A percentile compares a stretch with the other conserved stretches of the same genome.
Evolutionary conservation across 2,329 filamentous ascomycete species (phyloP).

Genomic region (Truncatella angustata): DNA sequence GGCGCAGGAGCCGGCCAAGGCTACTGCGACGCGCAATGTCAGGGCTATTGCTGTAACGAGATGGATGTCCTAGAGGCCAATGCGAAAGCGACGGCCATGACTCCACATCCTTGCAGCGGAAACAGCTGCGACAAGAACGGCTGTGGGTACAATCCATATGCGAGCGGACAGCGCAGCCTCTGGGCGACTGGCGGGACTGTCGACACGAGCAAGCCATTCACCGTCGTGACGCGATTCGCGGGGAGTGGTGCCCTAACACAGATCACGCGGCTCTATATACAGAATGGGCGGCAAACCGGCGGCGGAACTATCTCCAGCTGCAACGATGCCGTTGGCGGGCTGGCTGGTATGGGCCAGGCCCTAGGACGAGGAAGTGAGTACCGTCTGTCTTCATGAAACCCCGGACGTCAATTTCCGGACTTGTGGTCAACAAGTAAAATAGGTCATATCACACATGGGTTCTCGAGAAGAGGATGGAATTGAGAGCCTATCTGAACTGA

Average conservation of each 20-base stretch:
- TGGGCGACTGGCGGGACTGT: conserved; percentile 34
- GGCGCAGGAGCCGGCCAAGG: conserved; percentile 52
- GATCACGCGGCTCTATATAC: conserved; percentile 10
- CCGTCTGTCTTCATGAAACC: not conserved
- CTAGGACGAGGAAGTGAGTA: conserved; percentile 22
- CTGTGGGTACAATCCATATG: conserved; percentile 2
- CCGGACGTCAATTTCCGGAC: not conserved
- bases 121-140: conserved; percentile 2
- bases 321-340: conserved; percentile 56
- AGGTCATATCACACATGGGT: not conserved
- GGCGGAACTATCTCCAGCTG: conserved; percentile 53
- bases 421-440: not conserved
- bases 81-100: not conserved
- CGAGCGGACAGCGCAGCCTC: not conserved
- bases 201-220: conserved; percentile 56
- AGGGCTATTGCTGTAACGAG: conserved; percentile 65
- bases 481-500: too few relatives aligned
- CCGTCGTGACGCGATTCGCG: conserved; percentile 22
- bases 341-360: conserved; percentile 52
- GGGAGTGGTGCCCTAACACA: not conserved
- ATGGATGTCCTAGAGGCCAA: conserved; percentile 55
- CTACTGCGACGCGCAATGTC: conserved; percentile 52
- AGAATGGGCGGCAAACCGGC: conserved; percentile 48
- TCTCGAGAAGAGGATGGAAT: not conserved
- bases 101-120: conserved; percentile 1